Percentiles rank a stretch among this genome's conserved stretches.
phyloP scores from a whole-genome alignment of 2,329 filamentous ascomycete species.

The Ophiostoma angusticollis region DNA sequence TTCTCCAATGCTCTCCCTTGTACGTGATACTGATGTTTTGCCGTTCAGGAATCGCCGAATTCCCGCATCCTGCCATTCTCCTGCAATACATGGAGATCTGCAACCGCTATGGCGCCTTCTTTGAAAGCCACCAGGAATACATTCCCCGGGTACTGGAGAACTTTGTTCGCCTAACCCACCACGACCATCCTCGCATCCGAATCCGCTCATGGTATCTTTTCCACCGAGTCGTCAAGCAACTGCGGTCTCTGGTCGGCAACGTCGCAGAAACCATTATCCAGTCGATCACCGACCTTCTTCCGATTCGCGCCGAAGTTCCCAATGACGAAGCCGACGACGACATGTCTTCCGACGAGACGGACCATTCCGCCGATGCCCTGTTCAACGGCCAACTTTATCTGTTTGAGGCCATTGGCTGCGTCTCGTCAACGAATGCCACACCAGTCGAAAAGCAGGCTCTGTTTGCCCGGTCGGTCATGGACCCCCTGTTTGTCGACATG shows the following conservation, averaged over 20 bases:
- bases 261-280: slow-evolving; percentile 85
- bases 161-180: slow-evolving; percentile 83
- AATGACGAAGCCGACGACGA: slow-evolving; percentile 72
- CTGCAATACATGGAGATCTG: slow-evolving; percentile 98
- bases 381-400: slow-evolving; percentile 88
- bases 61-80: slow-evolving; percentile 81
- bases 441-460: slow-evolving; percentile 74
- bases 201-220: slow-evolving; percentile 96
- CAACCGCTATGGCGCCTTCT: slow-evolving; percentile 84
- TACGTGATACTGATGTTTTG: slow-evolving; percentile 10
- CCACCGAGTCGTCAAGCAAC: slow-evolving; percentile 78
- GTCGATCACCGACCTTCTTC: slow-evolving; percentile 74
- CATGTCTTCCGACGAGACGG: slow-evolving; percentile 87
- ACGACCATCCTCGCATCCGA: slow-evolving; percentile 74
- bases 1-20: not conserved
- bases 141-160: slow-evolving; percentile 82
- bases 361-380: slow-evolving; percentile 76
- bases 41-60: slow-evolving; percentile 77
- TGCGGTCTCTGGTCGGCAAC: slow-evolving; percentile 72
- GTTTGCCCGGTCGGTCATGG: slow-evolving; percentile 78
- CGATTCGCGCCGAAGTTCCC: slow-evolving; percentile 81
- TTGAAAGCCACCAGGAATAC: slow-evolving; percentile 68
- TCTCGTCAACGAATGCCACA: slow-evolving; percentile 69
- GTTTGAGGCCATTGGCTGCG: slow-evolving; percentile 87
- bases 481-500: slow-evolving; percentile 81